phyloP scores from a whole-genome alignment of 2,329 filamentous ascomycete genomes.

The Simplicillium sp. region DNA sequence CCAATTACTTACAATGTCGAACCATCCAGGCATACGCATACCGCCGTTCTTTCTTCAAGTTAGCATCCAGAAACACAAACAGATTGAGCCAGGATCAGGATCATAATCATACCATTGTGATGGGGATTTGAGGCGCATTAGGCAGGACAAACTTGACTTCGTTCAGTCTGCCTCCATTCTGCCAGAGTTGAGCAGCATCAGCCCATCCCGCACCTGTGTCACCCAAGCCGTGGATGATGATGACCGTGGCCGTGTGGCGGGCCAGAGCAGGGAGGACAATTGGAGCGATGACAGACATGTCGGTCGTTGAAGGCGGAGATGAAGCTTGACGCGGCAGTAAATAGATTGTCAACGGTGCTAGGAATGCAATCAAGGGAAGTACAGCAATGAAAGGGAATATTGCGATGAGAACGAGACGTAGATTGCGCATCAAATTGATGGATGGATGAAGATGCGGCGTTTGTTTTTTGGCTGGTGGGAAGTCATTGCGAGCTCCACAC shows the following conservation, averaged over 20 bases:
- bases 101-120: constrained; percentile 45
- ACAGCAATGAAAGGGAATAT: neutral
- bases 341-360: neutral
- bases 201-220: constrained; percentile 76
- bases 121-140: constrained; percentile 77
- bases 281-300: constrained; percentile 23
- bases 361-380: neutral
- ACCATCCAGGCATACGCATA: constrained; percentile 80
- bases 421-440: neutral
- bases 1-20: constrained; percentile 54
- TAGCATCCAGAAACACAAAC: neutral
- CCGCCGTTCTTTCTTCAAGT: constrained; percentile 52
- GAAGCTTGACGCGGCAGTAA: neutral
- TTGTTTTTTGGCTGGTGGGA: too few relatives aligned
- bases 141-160: constrained; percentile 93
- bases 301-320: neutral
- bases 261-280: constrained; percentile 71
- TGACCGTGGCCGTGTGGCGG: constrained; percentile 87
- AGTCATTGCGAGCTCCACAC: too few relatives aligned
- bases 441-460: too few relatives aligned
- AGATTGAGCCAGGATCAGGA: neutral
- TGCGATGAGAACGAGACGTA: neutral
- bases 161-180: constrained; percentile 66
- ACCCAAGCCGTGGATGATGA: constrained; percentile 87
- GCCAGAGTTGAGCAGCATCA: constrained; percentile 79